Percentiles rank a stretch among this genome's conserved stretches.
Conservation (phyloP, 495 filamentous ascomycete species). For the Choiromyces venosus region DNA sequence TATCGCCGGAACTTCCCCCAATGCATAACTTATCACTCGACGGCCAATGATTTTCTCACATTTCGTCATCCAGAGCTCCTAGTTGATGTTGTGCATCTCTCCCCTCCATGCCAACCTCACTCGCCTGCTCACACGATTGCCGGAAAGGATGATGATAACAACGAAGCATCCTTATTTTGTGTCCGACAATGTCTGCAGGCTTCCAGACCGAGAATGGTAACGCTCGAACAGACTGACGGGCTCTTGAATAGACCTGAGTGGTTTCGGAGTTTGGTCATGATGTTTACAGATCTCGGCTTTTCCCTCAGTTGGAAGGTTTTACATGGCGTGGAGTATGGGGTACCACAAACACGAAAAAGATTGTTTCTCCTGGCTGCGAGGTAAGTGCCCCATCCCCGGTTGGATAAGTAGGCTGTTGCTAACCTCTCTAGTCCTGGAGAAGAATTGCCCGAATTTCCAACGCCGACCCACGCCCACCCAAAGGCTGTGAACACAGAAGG, state of each 20-base stretch:
- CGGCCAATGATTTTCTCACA: slow-evolving; percentile 51
- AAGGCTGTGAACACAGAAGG: slow-evolving; percentile 39
- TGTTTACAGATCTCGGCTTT: slow-evolving; percentile 62
- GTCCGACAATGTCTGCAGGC: slow-evolving; percentile 56
- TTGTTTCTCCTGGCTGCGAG: slow-evolving; percentile 74
- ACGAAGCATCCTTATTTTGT: slow-evolving; percentile 65
- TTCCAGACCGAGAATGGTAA: slow-evolving; percentile 64
- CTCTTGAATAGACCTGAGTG: slow-evolving; percentile 51
- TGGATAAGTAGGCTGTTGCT: slow-evolving; percentile 14
- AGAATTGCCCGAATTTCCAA: slow-evolving; percentile 62
- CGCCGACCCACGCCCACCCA: slow-evolving; percentile 57
- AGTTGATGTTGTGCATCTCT: slow-evolving; percentile 75
- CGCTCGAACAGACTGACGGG: slow-evolving; percentile 79
- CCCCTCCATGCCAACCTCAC: slow-evolving; percentile 78
- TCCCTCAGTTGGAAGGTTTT: slow-evolving; percentile 59
- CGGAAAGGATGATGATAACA: slow-evolving; percentile 64
- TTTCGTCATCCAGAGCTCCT: slow-evolving; percentile 32
- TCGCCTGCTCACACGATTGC: slow-evolving; percentile 67
- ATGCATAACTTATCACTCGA: slow-evolving; percentile 45
- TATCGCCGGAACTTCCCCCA: slow-evolving; percentile 53
- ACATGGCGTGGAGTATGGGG: slow-evolving; percentile 55
- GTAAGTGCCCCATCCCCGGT: slow-evolving; percentile 47
- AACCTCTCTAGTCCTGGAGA: slow-evolving; percentile 60
- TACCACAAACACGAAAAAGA: slow-evolving; percentile 57
- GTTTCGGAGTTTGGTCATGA: slow-evolving; percentile 58